Base-by-base conservation (phyloP, 257 asterid species). In the Pogostemon cablin region DNA sequence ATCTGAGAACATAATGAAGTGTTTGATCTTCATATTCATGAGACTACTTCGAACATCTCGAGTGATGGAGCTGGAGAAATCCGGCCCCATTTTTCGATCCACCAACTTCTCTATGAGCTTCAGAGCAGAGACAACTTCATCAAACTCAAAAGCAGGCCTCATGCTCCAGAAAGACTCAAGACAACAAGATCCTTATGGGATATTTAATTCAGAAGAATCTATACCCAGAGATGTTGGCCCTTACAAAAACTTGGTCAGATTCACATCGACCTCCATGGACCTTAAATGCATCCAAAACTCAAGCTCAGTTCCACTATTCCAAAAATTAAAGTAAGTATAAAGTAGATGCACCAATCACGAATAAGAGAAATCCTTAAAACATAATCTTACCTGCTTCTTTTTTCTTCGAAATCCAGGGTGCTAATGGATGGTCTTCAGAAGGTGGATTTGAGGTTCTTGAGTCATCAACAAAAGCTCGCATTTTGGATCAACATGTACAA, bases 101-200 rank as follows among this genome's bases (percentile, higher is more conserved):
- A 75, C 84, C 3, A 86, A 80, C 77, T 87, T 93, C 69, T 91
- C 98, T 0, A 3, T 81, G 50, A 89, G 91, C 72, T 91, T 95
- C 79, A 85, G 98, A 64, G 87, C 86, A 2, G 99, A 93, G 60
- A 60, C 90, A 6, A 73, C 72, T 78, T 71, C 72, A 77, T 67
- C 81, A 2, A 85, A 55, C 35, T 59, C 80, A 1, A 85, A 81
- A 65, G 69, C 81, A 0, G 64, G 75, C 75, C 81, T 75, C 12
- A 46, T 73, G 76, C 52, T 79, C 9, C 95, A 85, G 17, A 90
- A 86, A 70, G 96, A 90, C 12, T 84, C 93, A 10, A 77, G 96
- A 17, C 99, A 95, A 64, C 98, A 88, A 76, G 99, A 95, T 65
- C 98, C 96, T 7, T 95, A 87, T n/a, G 96, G 91, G 1, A 86